Evolutionary conservation across 2,329 filamentous ascomycete species (phyloP), one percentile per base, ranked within the genome.

Genomic region (Emericellopsis atlantica): DNA sequence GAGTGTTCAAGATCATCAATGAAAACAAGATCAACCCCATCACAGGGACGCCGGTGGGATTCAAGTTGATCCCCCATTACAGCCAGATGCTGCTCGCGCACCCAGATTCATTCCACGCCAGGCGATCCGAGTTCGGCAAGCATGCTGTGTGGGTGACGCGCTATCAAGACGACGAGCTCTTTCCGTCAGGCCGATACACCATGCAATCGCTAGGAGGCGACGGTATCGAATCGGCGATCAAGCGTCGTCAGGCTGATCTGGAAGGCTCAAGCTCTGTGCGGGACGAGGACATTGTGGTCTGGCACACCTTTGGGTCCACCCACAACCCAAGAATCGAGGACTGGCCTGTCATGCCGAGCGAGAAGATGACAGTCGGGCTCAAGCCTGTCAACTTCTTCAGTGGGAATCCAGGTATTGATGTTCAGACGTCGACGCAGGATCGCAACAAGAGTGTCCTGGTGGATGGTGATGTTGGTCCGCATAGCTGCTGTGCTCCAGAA

Each of bases 301-400:
- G 72, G 70, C 66, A 75, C 15, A 70, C 73, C 4, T 70, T 69
- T 49, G 64, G 78, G 15, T 70, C 79, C 22, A 82, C 79, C 29
- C 79, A 83, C 47, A 74, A 79, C 21, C 76, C 78, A 0, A 64
- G 78, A 0, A 67, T 74, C 10, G 79, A 83, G 48, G 79, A 83
- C 50, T 83, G 79, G 63, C 79, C 77, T 0, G 74, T 81, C 5
- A 83, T 83, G 79, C 79, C 78, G 0, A 69, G 64, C 45, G 79
- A 82, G 52, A 69, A 62, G 41, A 59, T 75, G 48, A 60, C 59
- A 43, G 67, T 75, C 0, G 56, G 58, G 0, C 52, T 76, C 40
- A 73, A 71, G 50, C 70, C 72, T 0, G 64, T 67, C 2, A 74
- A 75, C 44, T 72, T 76, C 49, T 74, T 74, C 44, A 54, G 58